Evolutionary conservation across 2,329 filamentous ascomycete species (phyloP).

Genomic region (Pseudogymnoascus sp.): DNA sequence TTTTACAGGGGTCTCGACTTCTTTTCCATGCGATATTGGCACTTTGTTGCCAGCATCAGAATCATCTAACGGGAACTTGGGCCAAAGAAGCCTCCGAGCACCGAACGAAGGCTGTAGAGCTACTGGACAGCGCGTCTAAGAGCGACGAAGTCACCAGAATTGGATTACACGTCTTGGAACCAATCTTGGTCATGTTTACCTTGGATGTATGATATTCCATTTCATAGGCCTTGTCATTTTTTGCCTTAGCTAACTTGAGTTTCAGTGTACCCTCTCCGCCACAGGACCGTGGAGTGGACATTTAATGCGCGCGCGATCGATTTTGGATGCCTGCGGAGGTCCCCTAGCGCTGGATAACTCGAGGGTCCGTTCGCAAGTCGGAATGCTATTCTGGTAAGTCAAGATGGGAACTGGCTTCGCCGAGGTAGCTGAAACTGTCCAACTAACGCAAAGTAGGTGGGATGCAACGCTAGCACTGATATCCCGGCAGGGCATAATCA

Average conservation of each 20-base stretch:
- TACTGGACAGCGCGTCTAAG: slow-evolving; percentile 19
- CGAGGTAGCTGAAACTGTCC: background rate
- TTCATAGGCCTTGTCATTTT: background rate
- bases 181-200: slow-evolving; percentile 27
- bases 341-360: slow-evolving; percentile 18
- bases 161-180: slow-evolving; percentile 20
- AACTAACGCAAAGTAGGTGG: slow-evolving; percentile 16
- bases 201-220: slow-evolving; percentile 23
- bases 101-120: slow-evolving; percentile 21
- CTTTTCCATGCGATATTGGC: slow-evolving; percentile 29
- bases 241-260: background rate
- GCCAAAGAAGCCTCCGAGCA: slow-evolving; percentile 19
- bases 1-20: slow-evolving; percentile 22
- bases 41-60: slow-evolving; percentile 25
- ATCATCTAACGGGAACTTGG: slow-evolving; percentile 22
- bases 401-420: background rate
- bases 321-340: slow-evolving; percentile 13
- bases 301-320: slow-evolving; percentile 23
- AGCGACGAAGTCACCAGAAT: background rate
- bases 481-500: slow-evolving; percentile 23
- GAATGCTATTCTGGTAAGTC: slow-evolving; percentile 26
- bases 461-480: slow-evolving; percentile 29
- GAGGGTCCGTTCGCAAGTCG: slow-evolving; percentile 24
- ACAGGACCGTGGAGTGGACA: slow-evolving; percentile 27
- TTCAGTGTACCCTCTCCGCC: slow-evolving; percentile 28